Evolutionary conservation across 2,329 filamentous ascomycete species (phyloP).

Genomic region (Cercospora sp.): DNA sequence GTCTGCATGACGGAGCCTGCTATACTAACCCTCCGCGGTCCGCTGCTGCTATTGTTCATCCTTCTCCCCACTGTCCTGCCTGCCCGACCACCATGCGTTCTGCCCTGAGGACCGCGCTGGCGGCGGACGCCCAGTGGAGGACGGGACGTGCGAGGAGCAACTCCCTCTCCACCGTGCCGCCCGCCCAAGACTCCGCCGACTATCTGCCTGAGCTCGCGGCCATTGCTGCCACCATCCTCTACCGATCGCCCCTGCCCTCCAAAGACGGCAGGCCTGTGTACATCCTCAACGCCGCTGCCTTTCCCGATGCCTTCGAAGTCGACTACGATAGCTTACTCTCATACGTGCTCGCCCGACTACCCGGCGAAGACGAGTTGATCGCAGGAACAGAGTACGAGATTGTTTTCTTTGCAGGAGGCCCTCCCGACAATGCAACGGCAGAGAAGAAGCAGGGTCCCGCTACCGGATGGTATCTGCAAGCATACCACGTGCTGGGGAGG

Average conservation of each 20-base stretch:
- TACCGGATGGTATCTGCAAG: constrained; percentile 59
- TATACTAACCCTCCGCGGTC: not conserved
- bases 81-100: constrained; percentile 13
- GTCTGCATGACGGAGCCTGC: constrained; percentile 7
- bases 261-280: constrained; percentile 53
- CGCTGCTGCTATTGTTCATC: not conserved
- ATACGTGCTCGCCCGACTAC: constrained; percentile 56
- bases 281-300: constrained; percentile 58
- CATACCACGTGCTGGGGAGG: constrained; percentile 56
- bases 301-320: constrained; percentile 55
- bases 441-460: constrained; percentile 52
- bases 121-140: constrained; percentile 33
- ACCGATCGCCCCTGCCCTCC: constrained; percentile 54
- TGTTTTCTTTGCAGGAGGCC: constrained; percentile 59
- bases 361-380: constrained; percentile 57
- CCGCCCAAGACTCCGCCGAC: constrained; percentile 47
- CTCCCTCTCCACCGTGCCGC: constrained; percentile 51
- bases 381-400: constrained; percentile 57
- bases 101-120: constrained; percentile 36
- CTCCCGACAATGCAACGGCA: constrained; percentile 45
- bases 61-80: not conserved
- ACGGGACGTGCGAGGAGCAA: constrained; percentile 37
- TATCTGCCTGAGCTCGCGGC: constrained; percentile 52
- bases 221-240: constrained; percentile 55
- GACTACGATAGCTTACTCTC: constrained; percentile 58